These are phyloP conservation scores for Mesostigma viride DNA, from an alignment of 139 green algal species.

Conservation along the genomic window DNA sequence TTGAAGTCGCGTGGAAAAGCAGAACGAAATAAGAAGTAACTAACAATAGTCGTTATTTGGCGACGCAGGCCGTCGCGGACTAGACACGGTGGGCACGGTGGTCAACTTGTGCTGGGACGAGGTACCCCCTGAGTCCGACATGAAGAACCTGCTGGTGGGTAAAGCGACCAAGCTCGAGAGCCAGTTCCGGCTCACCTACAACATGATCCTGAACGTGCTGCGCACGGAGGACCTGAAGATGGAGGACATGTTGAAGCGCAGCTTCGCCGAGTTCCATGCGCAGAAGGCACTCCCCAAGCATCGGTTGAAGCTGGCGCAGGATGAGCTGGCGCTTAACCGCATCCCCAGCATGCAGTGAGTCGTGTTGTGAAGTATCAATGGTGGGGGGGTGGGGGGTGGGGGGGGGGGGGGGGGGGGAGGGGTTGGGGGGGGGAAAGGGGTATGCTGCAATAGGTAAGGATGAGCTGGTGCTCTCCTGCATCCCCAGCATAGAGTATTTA, in stretches of 20 bases:
- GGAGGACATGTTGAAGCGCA: slow-evolving; percentile 90
- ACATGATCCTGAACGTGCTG: slow-evolving; percentile 95
- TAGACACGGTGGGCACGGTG: slow-evolving; percentile 66
- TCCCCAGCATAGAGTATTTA: too few relatives aligned
- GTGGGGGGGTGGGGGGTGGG: too few relatives aligned
- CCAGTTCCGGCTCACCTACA: slow-evolving; percentile 93
- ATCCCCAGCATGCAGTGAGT: too few relatives aligned
- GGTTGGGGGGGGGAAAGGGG: too few relatives aligned
- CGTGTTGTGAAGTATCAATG: too few relatives aligned
- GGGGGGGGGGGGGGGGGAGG: too few relatives aligned
- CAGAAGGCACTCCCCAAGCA: slow-evolving; percentile 56
- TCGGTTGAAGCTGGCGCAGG: slow-evolving; percentile 24
- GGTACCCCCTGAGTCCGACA: slow-evolving; percentile 27
- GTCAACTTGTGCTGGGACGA: slow-evolving; percentile 74
- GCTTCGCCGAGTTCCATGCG: slow-evolving; percentile 85
- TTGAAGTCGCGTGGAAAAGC: too few relatives aligned
- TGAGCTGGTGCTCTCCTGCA: too few relatives aligned
- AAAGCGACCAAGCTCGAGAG: slow-evolving; percentile 65
- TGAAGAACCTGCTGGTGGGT: slow-evolving; percentile 58
- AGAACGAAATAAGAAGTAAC: too few relatives aligned
- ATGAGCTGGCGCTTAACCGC: slow-evolving; percentile 18
- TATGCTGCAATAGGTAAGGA: too few relatives aligned
- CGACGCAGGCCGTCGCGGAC: slow-evolving; percentile 12
- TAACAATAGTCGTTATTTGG: too few relatives aligned
- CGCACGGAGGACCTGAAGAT: slow-evolving; percentile 88